A percentile compares a stretch with the other conserved stretches of the same genome.
Evolutionary conservation across 2,329 filamentous ascomycete genomes (phyloP).

Genomic region (Nemania bipapillata): DNA sequence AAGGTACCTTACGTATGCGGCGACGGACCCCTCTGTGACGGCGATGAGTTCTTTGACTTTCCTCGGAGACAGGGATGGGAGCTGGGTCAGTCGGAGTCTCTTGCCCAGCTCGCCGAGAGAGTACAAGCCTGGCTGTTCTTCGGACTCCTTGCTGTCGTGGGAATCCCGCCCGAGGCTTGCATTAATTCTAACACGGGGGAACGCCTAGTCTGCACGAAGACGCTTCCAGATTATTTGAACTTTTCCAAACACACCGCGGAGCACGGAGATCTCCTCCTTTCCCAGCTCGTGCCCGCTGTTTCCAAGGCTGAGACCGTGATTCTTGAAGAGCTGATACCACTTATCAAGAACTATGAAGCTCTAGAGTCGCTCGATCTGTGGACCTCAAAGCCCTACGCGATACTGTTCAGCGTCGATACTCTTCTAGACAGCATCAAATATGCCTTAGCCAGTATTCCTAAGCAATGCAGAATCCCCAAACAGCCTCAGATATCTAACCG

Average conservation of each 20-base stretch:
- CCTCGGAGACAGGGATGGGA: conserved; percentile 8
- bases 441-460: not conserved
- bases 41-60: conserved; percentile 4
- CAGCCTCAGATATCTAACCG: no score
- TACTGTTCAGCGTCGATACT: conserved; percentile 4
- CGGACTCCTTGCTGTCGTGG: not conserved
- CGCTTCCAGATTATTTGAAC: not conserved
- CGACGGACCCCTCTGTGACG: not conserved
- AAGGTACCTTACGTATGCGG: conserved; percentile 8
- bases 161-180: not conserved
- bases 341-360: conserved; percentile 6
- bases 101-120: not conserved
- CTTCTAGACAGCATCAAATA: not conserved
- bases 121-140: conserved; percentile 10
- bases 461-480: no score
- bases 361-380: conserved; percentile 4
- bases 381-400: conserved; percentile 2
- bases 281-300: conserved; percentile 2
- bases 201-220: not conserved
- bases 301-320: not conserved
- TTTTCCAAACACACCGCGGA: no score
- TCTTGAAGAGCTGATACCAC: conserved; percentile 10
- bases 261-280: no score
- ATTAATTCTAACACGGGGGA: not conserved
- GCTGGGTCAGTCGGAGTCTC: conserved; percentile 7